A percentile compares a stretch with the other conserved stretches of the same genome.
Evolutionary conservation across 176 grass and related monocot genomes (phyloP).

Genomic region (Triticum dicoccoides): DNA sequence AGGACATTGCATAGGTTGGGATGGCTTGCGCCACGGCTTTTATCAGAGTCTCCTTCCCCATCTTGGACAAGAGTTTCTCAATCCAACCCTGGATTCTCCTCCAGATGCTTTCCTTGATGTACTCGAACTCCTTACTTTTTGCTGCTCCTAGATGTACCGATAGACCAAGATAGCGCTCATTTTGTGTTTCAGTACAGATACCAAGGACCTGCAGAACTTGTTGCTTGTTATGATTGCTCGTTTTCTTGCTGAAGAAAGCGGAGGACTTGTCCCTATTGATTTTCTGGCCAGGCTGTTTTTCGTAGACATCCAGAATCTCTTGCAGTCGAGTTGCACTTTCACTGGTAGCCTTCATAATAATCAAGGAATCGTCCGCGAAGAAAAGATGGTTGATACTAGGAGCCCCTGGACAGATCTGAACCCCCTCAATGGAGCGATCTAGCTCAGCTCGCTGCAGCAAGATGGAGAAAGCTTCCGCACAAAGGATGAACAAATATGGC

Average conservation of each 20-base stretch:
- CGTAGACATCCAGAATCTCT: neutral
- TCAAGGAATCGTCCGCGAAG: neutral
- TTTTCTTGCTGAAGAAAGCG: neutral
- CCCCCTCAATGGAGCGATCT: fast-evolving
- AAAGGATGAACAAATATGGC: neutral
- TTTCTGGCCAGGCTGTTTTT: neutral
- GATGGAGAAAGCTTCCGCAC: neutral
- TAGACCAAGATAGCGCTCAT: no score
- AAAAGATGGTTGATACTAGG: neutral
- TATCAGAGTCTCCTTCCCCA: no score
- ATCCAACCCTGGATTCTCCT: no score
- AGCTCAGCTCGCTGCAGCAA: neutral
- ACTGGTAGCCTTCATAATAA: neutral
- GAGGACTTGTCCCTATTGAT: no score
- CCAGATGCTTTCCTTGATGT: neutral
- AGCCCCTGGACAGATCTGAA: neutral
- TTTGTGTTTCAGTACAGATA: no score
- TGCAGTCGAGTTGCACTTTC: neutral
- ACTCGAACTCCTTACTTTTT: no score
- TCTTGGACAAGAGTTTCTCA: no score
- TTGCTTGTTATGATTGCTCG: fast-evolving
- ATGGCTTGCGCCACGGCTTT: no score
- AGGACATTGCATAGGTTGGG: neutral
- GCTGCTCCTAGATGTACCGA: no score
- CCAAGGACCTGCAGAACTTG: no score